A percentile compares a stretch with the other conserved stretches of the same genome.
Conservation (phyloP, 2,329 filamentous ascomycete species). For the Botrytis pseudocinerea region DNA sequence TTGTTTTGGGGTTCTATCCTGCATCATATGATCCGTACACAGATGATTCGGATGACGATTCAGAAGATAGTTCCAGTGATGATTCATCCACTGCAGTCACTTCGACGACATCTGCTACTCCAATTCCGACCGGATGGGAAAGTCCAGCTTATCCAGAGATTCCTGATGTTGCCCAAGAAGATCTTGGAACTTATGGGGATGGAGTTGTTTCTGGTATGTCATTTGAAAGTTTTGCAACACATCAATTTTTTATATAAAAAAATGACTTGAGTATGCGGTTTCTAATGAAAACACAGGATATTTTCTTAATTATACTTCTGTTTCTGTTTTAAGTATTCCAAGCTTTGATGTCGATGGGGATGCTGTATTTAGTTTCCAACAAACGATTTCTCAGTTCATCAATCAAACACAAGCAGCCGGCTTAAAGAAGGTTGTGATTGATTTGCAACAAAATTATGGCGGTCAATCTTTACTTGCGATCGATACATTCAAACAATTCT, state of each 20-base stretch:
- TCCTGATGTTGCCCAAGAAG: slow-evolving; percentile 30
- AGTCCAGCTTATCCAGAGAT: slow-evolving; percentile 28
- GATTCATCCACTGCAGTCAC: neutral
- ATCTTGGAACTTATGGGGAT: slow-evolving; percentile 30
- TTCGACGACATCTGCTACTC: neutral
- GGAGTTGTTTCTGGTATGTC: slow-evolving; percentile 29
- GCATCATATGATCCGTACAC: slow-evolving; percentile 28
- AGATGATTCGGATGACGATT: slow-evolving; percentile 14
- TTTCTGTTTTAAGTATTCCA: slow-evolving; percentile 45
- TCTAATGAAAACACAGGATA: slow-evolving; percentile 27
- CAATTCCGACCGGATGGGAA: slow-evolving; percentile 20
- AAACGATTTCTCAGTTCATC: slow-evolving; percentile 45
- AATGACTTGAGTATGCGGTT: neutral
- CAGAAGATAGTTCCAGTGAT: neutral
- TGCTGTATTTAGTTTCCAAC: slow-evolving; percentile 39
- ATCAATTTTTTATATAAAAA: neutral
- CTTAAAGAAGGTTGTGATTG: slow-evolving; percentile 62
- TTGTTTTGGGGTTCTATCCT: slow-evolving; percentile 34
- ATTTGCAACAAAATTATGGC: slow-evolving; percentile 60
- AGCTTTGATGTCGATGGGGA: slow-evolving; percentile 41
- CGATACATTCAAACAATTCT: slow-evolving; percentile 49
- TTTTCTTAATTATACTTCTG: slow-evolving; percentile 32
- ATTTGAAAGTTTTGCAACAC: too few relatives aligned
- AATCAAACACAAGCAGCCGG: slow-evolving; percentile 45
- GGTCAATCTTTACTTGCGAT: slow-evolving; percentile 61